Evolutionary conservation across 495 filamentous ascomycete genomes (phyloP).

Genomic region (Lasiosphaeria ovina): DNA sequence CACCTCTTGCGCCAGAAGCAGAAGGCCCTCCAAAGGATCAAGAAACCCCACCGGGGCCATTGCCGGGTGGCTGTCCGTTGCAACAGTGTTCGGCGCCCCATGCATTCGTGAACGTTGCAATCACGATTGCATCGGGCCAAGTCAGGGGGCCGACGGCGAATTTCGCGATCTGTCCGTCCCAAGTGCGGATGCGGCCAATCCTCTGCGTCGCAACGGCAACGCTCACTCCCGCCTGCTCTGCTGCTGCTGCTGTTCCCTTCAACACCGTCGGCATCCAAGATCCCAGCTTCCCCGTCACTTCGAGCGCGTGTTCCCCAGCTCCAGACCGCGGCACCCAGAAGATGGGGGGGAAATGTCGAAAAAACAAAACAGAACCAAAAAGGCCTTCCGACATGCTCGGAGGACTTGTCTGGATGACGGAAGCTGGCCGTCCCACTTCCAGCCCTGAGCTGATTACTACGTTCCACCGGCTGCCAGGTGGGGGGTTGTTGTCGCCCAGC

Average conservation of each 20-base stretch:
- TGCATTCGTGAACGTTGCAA: slow-evolving; percentile 38
- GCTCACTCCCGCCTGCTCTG: slow-evolving; percentile 10
- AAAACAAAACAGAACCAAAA: no score
- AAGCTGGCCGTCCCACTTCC: background rate
- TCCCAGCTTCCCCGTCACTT: background rate
- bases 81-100: slow-evolving; percentile 25
- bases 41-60: slow-evolving; percentile 23
- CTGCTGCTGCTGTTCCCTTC: slow-evolving; percentile 3
- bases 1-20: slow-evolving; percentile 12
- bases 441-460: slow-evolving; percentile 2
- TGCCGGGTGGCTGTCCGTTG: slow-evolving; percentile 37
- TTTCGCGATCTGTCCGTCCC: slow-evolving; percentile 32
- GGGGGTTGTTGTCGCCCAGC: slow-evolving; percentile 13
- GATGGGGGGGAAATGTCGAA: no score
- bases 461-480: slow-evolving; percentile 4
- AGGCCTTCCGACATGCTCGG: no score
- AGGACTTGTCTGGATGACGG: no score
- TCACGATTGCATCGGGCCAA: slow-evolving; percentile 39
- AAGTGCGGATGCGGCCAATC: slow-evolving; percentile 24
- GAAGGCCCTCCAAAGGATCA: background rate
- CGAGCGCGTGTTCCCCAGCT: background rate
- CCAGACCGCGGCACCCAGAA: background rate
- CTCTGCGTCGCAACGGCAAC: slow-evolving; percentile 15
- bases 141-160: slow-evolving; percentile 32
- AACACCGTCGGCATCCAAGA: background rate